Percentiles rank a stretch among this genome's conserved stretches.
Evolutionary conservation across 2,329 filamentous ascomycete genomes (phyloP).

Genomic region (Aspergillus intermedius): DNA sequence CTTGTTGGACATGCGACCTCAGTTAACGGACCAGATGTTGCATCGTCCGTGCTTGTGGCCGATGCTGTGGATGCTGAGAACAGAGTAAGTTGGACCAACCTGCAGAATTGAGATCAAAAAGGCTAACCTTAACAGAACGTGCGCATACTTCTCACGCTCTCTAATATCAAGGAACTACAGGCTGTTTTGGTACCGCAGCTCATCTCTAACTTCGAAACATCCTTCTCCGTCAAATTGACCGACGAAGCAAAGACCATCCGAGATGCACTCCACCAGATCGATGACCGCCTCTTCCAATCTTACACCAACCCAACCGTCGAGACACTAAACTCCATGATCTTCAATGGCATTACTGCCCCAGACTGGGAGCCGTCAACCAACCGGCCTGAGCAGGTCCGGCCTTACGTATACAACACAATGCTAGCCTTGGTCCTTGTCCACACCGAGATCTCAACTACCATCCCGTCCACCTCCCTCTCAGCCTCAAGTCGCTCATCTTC

Average conservation of each 20-base stretch:
- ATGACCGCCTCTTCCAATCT: conserved; percentile 81
- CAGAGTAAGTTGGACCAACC: conserved; percentile 34
- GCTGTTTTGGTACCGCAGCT: conserved; percentile 76
- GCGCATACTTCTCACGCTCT: conserved; percentile 87
- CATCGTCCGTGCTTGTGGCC: conserved; percentile 38
- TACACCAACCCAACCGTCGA: conserved; percentile 76
- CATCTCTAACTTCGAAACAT: conserved; percentile 86
- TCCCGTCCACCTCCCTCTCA: conserved; percentile 61
- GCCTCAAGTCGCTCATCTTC: conserved; percentile 67
- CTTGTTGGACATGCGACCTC: conserved; percentile 36
- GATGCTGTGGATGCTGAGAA: conserved; percentile 50
- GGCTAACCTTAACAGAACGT: conserved; percentile 58
- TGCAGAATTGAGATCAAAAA: background rate
- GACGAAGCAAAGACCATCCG: conserved; percentile 89
- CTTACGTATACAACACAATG: conserved; percentile 85
- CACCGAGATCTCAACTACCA: conserved; percentile 77
- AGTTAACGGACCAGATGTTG: conserved; percentile 24
- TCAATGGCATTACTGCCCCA: conserved; percentile 62
- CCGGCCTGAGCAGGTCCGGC: conserved; percentile 66
- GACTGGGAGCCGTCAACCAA: conserved; percentile 60
- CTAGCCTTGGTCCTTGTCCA: conserved; percentile 84
- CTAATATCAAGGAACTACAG: conserved; percentile 80
- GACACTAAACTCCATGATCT: conserved; percentile 62
- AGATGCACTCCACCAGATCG: conserved; percentile 85
- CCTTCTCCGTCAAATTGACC: conserved; percentile 88